Percentiles rank a stretch among this genome's conserved stretches.
These are phyloP conservation scores for Stachybotrys chlorohalonatus DNA, from an alignment of 2,329 filamentous ascomycete species.

Conservation along the genomic window DNA sequence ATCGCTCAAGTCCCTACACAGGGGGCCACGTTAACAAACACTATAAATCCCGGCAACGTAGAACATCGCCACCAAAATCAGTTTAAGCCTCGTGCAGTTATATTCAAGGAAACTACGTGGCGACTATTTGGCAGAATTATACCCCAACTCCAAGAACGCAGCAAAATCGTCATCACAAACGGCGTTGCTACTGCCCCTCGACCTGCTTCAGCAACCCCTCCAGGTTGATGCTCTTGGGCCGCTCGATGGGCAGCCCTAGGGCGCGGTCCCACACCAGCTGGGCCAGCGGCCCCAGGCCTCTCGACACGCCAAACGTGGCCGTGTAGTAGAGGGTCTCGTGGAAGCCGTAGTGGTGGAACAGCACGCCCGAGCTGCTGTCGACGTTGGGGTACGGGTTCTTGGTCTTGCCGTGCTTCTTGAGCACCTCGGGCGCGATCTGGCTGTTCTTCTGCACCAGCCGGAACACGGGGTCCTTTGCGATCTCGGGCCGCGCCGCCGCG, in stretches of 20 bases:
- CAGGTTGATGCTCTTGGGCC: slow-evolving; percentile 95
- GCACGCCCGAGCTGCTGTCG: slow-evolving; percentile 82
- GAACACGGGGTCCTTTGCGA: slow-evolving; percentile 83
- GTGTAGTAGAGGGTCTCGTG: slow-evolving; percentile 94
- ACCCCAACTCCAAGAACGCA: background rate
- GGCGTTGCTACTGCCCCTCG: slow-evolving; percentile 28
- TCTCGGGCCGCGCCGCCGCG: slow-evolving; percentile 73
- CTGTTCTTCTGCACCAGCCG: slow-evolving; percentile 89
- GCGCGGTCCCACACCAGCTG: slow-evolving; percentile 96
- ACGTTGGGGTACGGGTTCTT: slow-evolving; percentile 98
- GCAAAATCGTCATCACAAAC: background rate
- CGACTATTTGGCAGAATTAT: background rate
- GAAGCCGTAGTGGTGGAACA: slow-evolving; percentile 98
- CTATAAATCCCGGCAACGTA: background rate
- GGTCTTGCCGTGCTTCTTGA: slow-evolving; percentile 95
- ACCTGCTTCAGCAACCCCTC: slow-evolving; percentile 69
- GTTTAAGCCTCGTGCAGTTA: background rate
- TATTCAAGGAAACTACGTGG: background rate
- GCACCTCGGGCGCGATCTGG: slow-evolving; percentile 79
- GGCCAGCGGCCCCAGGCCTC: slow-evolving; percentile 75
- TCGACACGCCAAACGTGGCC: slow-evolving; percentile 59
- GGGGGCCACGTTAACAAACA: background rate
- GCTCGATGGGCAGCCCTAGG: slow-evolving; percentile 88
- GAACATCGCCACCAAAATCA: background rate
- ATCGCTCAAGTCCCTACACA: too few relatives aligned